Evolutionary conservation across 176 grass and related monocot species (phyloP), one percentile per base, ranked within the genome.

Genomic region (Thinopyrum elongatum): DNA sequence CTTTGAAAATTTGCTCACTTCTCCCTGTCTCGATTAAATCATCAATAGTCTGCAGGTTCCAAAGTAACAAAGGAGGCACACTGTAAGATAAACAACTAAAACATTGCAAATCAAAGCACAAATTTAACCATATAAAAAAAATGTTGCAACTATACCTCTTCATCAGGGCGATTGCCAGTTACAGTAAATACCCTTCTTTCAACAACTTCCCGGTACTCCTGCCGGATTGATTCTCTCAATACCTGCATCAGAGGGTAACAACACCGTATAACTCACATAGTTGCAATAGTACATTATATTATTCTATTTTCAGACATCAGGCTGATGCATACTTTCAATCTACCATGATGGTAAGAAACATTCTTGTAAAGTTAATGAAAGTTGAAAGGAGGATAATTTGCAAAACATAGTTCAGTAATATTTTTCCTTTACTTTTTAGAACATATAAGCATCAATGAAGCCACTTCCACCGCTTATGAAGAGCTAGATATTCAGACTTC

Each of bases 171-270:
- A 85, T 60, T 94, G 63, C 96, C 96, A 58, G 96, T 95, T 65
- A 98, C 93, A 81, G 95, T 98, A 77, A 88, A 95, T 65, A 98
- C 91, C 85, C 96, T 94, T 92, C 96, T 92, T 90, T 98, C 96
- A 81, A 98, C 91, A 69, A 98, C 96, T 63, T 95, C 93, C 14
- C 91, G 86, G 17, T 98, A 94, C 83, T 98, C 96, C 79, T 89
- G 93, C 84, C 92, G 82, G 81, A 98, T 98, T 75, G 49, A 53
- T 53, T 53, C 16, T 53, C 49, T 53, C 49, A 53, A 19, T 53
- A 53, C 49, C 49, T 53, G 49, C 49, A 53, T 53, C 49, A 53
- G 49, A 53, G 49, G 44, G 49, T 53, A 53, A 53, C 49, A 53
- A 53, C 16, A 53, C 49, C 49, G 10, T 85, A 71, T 44, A 57